phyloP scores from a whole-genome alignment of 768 basidiomycete species.

The Brasilioporus rufonigricans region DNA sequence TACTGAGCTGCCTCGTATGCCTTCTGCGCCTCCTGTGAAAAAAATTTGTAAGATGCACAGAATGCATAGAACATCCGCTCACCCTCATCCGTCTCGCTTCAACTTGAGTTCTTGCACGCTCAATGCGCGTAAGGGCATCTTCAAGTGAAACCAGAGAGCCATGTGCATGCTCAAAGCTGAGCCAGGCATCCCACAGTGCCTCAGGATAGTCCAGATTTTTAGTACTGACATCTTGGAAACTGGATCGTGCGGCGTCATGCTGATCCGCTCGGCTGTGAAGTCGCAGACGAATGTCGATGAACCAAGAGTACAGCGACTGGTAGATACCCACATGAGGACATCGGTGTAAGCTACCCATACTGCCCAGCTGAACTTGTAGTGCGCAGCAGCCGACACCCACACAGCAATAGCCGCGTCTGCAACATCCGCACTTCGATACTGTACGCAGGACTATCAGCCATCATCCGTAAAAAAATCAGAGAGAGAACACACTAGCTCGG shows the following conservation, averaged over 20 bases:
- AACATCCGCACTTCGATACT: slow-evolving; percentile 50
- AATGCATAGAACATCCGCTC: slow-evolving; percentile 10
- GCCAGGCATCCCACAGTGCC: slow-evolving; percentile 88
- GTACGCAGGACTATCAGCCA: not conserved
- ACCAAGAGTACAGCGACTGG: not conserved
- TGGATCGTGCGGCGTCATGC: slow-evolving; percentile 58
- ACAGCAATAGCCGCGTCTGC: slow-evolving; percentile 55
- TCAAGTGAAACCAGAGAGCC: slow-evolving; percentile 71
- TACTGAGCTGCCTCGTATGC: slow-evolving; percentile 52
- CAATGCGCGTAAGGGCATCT: slow-evolving; percentile 57
- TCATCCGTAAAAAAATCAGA: not conserved
- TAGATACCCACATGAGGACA: slow-evolving; percentile 57
- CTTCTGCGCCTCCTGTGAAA: slow-evolving; percentile 61
- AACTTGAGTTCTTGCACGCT: slow-evolving; percentile 62
- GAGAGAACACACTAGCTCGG: slow-evolving; percentile 59
- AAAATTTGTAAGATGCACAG: not conserved
- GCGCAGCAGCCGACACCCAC: slow-evolving; percentile 66
- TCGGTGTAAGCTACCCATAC: slow-evolving; percentile 78
- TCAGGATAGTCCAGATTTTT: slow-evolving; percentile 95
- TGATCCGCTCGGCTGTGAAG: slow-evolving; percentile 47
- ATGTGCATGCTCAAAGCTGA: slow-evolving; percentile 81
- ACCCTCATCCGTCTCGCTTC: slow-evolving; percentile 66
- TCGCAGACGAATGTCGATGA: not conserved
- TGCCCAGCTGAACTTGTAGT: slow-evolving; percentile 68
- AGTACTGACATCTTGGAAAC: slow-evolving; percentile 63